These are phyloP conservation scores for Fusarium nematophilum DNA, from an alignment of 2,329 filamentous ascomycete genomes.

Conservation along the genomic window DNA sequence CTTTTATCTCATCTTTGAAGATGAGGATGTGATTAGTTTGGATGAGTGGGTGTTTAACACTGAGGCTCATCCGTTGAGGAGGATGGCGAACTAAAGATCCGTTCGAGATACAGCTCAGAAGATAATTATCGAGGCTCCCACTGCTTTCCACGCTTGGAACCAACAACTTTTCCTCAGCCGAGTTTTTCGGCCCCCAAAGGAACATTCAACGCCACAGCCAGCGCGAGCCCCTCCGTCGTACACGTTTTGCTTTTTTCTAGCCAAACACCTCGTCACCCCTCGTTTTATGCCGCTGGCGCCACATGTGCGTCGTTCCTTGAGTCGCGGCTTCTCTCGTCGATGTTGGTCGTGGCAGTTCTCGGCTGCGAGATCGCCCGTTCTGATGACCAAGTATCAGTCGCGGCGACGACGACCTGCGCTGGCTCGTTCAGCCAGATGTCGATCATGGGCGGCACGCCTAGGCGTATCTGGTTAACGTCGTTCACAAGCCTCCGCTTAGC, in stretches of 20 bases:
- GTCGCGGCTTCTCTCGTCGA: neutral
- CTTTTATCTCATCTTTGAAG: conserved; percentile 78
- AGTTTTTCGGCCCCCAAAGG: no score
- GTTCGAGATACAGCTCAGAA: no score
- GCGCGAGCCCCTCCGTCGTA: no score
- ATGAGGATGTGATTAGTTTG: conserved; percentile 70
- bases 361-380: neutral
- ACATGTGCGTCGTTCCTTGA: no score
- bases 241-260: no score
- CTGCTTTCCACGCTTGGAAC: no score
- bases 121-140: no score
- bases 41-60: conserved; percentile 76
- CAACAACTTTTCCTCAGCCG: no score
- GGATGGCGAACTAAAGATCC: conserved; percentile 12
- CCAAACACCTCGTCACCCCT: no score
- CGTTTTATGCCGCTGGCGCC: no score
- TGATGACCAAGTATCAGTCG: neutral
- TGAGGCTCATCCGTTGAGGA: conserved; percentile 60
- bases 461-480: neutral
- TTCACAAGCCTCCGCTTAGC: neutral
- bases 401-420: accelerated
- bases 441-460: neutral
- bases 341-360: accelerated
- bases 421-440: neutral
- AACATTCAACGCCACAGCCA: no score